Conservation (phyloP, 768 basidiomycete species). For the Russula virescens region DNA sequence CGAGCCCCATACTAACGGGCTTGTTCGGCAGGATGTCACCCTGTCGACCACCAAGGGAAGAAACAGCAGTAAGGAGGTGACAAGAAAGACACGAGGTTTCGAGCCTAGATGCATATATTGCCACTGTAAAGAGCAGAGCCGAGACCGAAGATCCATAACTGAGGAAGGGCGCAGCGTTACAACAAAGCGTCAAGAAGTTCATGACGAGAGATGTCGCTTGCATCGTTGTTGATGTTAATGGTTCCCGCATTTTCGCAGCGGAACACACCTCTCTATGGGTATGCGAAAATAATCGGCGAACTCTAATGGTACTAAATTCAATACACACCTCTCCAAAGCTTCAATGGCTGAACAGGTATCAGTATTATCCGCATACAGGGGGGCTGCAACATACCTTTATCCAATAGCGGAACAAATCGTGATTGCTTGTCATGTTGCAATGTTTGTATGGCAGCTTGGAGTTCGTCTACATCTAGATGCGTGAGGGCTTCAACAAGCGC, state of each 20-base stretch:
- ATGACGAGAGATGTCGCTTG: conserved; percentile 6
- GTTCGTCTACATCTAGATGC: neutral
- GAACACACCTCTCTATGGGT: neutral
- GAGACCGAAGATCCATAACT: neutral
- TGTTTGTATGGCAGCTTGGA: conserved; percentile 5
- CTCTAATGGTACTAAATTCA: neutral
- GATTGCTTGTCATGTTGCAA: conserved; percentile 9
- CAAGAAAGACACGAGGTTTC: conserved; percentile 2
- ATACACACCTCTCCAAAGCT: conserved; percentile 2
- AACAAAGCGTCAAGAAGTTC: conserved; percentile 17
- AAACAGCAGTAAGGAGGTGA: conserved; percentile 3
- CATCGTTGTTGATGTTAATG: neutral
- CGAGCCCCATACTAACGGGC: neutral
- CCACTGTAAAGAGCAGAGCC: conserved; percentile 1
- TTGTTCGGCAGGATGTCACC: neutral
- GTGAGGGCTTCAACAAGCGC: conserved; percentile 8
- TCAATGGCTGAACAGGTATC: conserved; percentile 4
- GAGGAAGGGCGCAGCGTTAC: neutral
- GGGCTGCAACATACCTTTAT: conserved; percentile 3
- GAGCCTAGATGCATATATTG: neutral
- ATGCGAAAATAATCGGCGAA: neutral
- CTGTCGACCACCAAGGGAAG: neutral
- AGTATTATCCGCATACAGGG: neutral
- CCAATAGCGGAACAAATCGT: conserved; percentile 2
- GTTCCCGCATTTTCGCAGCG: neutral